Evolutionary conservation across 306 rosid species (phyloP).

Genomic region (Castanea crenata): DNA sequence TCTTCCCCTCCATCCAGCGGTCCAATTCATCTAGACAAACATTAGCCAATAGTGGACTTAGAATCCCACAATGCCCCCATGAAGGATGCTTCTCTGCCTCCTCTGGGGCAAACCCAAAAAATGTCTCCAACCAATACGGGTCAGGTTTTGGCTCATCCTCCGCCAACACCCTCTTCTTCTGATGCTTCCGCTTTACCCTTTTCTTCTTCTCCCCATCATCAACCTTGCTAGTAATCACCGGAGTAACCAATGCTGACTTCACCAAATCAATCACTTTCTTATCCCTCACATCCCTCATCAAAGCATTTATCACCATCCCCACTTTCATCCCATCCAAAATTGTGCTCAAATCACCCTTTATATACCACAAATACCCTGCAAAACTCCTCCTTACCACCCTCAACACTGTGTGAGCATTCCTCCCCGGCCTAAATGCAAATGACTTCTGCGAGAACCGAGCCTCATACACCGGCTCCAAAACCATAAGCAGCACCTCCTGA

Average conservation of each 20-base stretch:
- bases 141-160: slow-evolving; percentile 99
- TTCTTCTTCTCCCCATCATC: slow-evolving; percentile 66
- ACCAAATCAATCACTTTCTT: slow-evolving; percentile 73
- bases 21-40: slow-evolving; percentile 85
- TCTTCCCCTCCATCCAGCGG: slow-evolving; percentile 90
- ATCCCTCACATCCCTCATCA: slow-evolving; percentile 92
- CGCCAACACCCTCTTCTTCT: slow-evolving; percentile 85
- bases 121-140: slow-evolving; percentile 88
- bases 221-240: slow-evolving; percentile 52
- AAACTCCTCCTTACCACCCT: slow-evolving; percentile 79
- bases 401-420: slow-evolving; percentile 72
- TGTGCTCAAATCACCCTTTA: slow-evolving; percentile 80
- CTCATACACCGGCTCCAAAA: slow-evolving; percentile 84
- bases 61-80: slow-evolving; percentile 95
- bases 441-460: slow-evolving; percentile 66
- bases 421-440: slow-evolving; percentile 75
- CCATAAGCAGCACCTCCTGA: slow-evolving; percentile 76
- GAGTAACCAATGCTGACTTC: slow-evolving; percentile 69
- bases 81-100: slow-evolving; percentile 81
- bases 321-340: slow-evolving; percentile 79
- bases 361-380: slow-evolving; percentile 88
- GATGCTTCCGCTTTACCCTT: slow-evolving; percentile 77
- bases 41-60: slow-evolving; percentile 81
- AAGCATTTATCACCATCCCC: slow-evolving; percentile 70
- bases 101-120: slow-evolving; percentile 91